Evolutionary conservation across 805 yeast genomes (phyloP).

Genomic region (Barnettozyma vustinii): DNA sequence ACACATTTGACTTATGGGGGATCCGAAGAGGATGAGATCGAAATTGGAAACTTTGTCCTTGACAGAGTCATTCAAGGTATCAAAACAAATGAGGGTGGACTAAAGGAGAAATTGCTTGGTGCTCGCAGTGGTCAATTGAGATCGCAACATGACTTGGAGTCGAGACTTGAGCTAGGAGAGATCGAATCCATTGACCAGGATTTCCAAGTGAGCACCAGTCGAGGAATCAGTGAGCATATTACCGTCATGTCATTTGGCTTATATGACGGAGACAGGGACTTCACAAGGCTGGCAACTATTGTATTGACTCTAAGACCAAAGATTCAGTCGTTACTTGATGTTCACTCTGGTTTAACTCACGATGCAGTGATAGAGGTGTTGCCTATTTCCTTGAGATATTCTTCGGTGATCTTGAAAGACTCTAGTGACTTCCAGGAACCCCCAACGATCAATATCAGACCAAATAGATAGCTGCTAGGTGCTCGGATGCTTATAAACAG

Average conservation of each 20-base stretch:
- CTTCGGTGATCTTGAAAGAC: constrained; percentile 13
- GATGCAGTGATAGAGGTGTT: constrained; percentile 15
- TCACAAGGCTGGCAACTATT: constrained; percentile 15
- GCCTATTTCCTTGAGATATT: constrained; percentile 8
- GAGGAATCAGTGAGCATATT: constrained; percentile 14
- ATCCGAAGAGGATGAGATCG: constrained; percentile 11
- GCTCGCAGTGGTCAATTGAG: neutral
- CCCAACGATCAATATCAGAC: constrained; percentile 16
- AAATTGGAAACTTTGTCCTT: constrained; percentile 11
- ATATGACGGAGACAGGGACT: constrained; percentile 9
- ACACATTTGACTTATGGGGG: constrained; percentile 17
- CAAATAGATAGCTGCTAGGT: constrained; percentile 7
- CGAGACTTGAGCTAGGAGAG: constrained; percentile 12
- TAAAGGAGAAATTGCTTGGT: constrained; percentile 6
- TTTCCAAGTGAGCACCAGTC: constrained; percentile 7
- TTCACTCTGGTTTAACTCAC: neutral
- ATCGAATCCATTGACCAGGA: constrained; percentile 20
- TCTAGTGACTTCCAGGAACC: constrained; percentile 7
- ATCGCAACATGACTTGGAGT: constrained; percentile 7
- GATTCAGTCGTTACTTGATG: constrained; percentile 6
- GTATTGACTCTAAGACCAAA: constrained; percentile 15
- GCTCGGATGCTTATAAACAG: neutral
- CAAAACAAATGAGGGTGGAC: constrained; percentile 14
- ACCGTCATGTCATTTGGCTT: constrained; percentile 18
- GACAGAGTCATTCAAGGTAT: constrained; percentile 17